Evolutionary conservation across 495 filamentous ascomycete species (phyloP), one percentile per base, ranked within the genome.

Genomic region (Sordaria brevicollis): DNA sequence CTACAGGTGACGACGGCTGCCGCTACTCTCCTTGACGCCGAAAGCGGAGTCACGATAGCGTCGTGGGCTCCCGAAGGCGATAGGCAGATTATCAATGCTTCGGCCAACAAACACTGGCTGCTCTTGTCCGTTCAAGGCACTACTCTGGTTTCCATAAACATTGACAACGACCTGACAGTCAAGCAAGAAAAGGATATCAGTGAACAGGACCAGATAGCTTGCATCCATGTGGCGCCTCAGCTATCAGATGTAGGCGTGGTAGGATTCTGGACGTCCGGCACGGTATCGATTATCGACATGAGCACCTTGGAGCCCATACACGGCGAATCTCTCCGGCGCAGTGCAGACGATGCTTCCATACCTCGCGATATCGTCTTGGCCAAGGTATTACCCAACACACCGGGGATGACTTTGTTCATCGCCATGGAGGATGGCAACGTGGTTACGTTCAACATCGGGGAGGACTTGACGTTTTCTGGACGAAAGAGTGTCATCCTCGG

Each of bases 361-460:
- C 95, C 95, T 4, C 86, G 94, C 21, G 93, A 93, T 65, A 86
- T 98, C 4, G 86, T 91, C 2, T 83, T 98, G 11, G 89, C 90
- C 4, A 86, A 92, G 62, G 82, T 97, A 1, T 84, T 97, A 15
- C 86, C 87, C 17, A 65, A 76, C 41, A 43, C 77, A 5, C 73
- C 80, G 37, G 83, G 83, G 0, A 89, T 93, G 2, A 97, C 91
- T 0, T 81, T 99, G 2, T 93, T 99, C 71, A 83, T 97, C 33
- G 91, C 93, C n/a, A 92, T 97, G 89, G 93, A 94, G 25, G 94
- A 97, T 79, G 95, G 95, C 31, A 92, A 91, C 73, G 91, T 99
- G 10, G 86, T 95, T 65, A 97, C 91, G 1, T 99, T 94, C 78
- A 85, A 86, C 38, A 81, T 96, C n/a, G 84, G 93, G 38, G 74